Conservation (phyloP, 2,329 filamentous ascomycete species). For the Cladophialophora chaetospira region DNA sequence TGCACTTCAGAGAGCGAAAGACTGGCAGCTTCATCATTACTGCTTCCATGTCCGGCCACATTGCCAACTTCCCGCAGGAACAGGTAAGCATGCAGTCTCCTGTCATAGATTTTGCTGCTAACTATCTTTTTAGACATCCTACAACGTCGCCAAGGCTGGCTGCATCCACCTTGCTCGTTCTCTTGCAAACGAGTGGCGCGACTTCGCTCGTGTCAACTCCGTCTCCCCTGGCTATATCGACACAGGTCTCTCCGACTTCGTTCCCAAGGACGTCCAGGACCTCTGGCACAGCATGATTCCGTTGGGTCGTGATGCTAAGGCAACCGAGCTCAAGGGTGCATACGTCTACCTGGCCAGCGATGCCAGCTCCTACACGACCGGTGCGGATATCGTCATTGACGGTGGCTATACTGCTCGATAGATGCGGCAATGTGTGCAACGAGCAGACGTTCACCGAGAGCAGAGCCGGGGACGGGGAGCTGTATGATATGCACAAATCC, state of each 20-base stretch:
- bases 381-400: slow-evolving; percentile 51
- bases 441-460: not conserved
- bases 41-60: slow-evolving; percentile 61
- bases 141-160: slow-evolving; percentile 67
- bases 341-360: slow-evolving; percentile 54
- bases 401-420: slow-evolving; percentile 52
- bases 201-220: slow-evolving; percentile 68
- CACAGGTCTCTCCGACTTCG: slow-evolving; percentile 67
- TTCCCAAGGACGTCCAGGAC: slow-evolving; percentile 56
- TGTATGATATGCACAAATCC: too few relatives aligned
- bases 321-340: slow-evolving; percentile 66
- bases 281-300: slow-evolving; percentile 64
- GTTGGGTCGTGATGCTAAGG: slow-evolving; percentile 62
- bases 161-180: slow-evolving; percentile 66
- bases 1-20: slow-evolving; percentile 70
- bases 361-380: slow-evolving; percentile 54
- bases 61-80: slow-evolving; percentile 63
- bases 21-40: slow-evolving; percentile 68
- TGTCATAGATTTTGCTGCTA: not conserved
- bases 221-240: slow-evolving; percentile 71
- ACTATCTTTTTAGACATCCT: slow-evolving; percentile 48
- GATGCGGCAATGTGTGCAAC: slow-evolving; percentile 6
- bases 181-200: slow-evolving; percentile 69
- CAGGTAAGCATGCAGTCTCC: slow-evolving; percentile 47
- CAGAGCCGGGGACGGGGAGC: too few relatives aligned